A percentile compares a stretch with the other conserved stretches of the same genome.
Evolutionary conservation across 805 yeast genomes (phyloP).

Genomic region (Candida pini): DNA sequence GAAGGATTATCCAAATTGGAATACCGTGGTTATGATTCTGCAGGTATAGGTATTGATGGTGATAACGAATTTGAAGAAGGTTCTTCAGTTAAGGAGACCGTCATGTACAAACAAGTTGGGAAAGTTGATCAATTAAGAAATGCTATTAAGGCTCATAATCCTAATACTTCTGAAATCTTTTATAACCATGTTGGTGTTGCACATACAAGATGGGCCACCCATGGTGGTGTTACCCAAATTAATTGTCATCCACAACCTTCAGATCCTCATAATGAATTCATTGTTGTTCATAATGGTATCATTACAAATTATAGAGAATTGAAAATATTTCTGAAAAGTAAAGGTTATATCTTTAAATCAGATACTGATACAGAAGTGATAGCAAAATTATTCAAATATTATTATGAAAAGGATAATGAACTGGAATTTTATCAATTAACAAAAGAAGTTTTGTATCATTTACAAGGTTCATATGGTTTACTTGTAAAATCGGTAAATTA

Average conservation of each 20-base stretch:
- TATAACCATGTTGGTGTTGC: conserved; percentile 93
- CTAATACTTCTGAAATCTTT: conserved; percentile 59
- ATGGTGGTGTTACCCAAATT: conserved; percentile 79
- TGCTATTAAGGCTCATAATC: conserved; percentile 45
- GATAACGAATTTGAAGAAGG: conserved; percentile 41
- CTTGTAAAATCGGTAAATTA: conserved; percentile 86
- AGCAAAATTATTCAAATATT: conserved; percentile 89
- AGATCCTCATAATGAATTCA: conserved; percentile 75
- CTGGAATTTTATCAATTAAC: conserved; percentile 89
- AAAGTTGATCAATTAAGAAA: conserved; percentile 79
- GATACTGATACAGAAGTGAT: conserved; percentile 98
- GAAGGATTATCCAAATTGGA: conserved; percentile 85
- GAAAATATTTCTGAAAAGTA: conserved; percentile 69
- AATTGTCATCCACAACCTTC: conserved; percentile 98
- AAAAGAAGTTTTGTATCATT: conserved; percentile 84
- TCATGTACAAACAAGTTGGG: conserved; percentile 81
- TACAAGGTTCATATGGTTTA: conserved; percentile 97
- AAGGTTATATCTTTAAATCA: conserved; percentile 79
- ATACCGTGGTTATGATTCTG: conserved; percentile 97
- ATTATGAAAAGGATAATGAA: conserved; percentile 73
- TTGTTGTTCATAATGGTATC: conserved; percentile 96
- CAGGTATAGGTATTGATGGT: conserved; percentile 95
- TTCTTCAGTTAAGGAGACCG: conserved; percentile 49
- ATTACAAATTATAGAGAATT: conserved; percentile 93
- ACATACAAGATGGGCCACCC: conserved; percentile 99